Conservation (phyloP, 1,284 basidiomycete species). For the Sporisorium reilianum region DNA sequence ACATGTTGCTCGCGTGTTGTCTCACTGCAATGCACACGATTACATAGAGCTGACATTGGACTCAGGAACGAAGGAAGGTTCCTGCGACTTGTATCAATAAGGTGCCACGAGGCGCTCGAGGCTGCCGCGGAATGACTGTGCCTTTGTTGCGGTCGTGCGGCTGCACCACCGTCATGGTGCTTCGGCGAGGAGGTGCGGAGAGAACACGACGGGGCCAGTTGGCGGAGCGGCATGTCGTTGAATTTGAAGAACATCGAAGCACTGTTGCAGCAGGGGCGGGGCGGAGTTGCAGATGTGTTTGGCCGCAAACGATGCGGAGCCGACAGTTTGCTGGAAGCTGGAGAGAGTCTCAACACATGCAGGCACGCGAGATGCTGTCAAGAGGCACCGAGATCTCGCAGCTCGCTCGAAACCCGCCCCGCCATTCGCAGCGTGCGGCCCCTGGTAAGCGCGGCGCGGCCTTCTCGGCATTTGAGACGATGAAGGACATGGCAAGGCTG, state of each 20-base stretch:
- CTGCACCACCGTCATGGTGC: background rate
- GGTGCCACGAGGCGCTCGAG: slow-evolving; percentile 1
- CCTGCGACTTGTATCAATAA: background rate
- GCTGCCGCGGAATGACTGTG: background rate
- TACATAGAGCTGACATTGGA: too few relatives aligned
- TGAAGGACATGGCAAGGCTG: background rate
- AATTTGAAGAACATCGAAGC: background rate
- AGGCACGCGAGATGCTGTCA: background rate
- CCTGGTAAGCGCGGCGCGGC: too few relatives aligned
- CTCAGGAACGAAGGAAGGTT: background rate
- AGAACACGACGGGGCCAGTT: background rate
- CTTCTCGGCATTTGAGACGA: background rate
- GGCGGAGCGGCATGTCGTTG: background rate
- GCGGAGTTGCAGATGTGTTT: background rate
- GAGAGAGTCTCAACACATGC: background rate
- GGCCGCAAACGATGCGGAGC: background rate
- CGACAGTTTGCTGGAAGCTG: too few relatives aligned
- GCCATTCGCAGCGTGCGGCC: too few relatives aligned
- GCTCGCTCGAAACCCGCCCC: background rate
- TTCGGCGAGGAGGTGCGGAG: too few relatives aligned
- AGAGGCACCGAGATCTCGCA: background rate
- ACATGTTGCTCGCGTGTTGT: background rate
- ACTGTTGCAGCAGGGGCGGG: too few relatives aligned
- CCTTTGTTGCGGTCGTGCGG: background rate
- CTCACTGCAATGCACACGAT: too few relatives aligned